Conservation (phyloP, 352 stramenopile species). For the Globisporangium emineosum region DNA sequence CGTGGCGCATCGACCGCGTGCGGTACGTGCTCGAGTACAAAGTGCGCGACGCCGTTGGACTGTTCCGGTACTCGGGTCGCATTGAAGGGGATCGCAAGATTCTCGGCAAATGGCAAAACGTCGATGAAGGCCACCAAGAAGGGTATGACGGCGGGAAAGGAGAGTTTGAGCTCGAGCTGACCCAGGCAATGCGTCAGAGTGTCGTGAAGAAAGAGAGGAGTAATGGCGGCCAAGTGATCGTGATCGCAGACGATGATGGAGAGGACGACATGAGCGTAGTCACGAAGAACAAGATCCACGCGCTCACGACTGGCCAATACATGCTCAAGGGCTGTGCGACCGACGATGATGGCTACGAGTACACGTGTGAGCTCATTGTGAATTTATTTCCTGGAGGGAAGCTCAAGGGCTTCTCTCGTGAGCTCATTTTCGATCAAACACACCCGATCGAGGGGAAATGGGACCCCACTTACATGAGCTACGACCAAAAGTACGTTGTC, state of each 20-base stretch:
- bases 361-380: conserved; percentile 53
- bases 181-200: conserved; percentile 20
- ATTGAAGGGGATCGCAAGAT: conserved; percentile 34
- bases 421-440: conserved; percentile 58
- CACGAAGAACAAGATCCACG: conserved; percentile 20
- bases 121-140: conserved; percentile 42
- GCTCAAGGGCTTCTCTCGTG: conserved; percentile 38
- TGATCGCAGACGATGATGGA: conserved; percentile 25
- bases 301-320: conserved; percentile 55
- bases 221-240: background rate
- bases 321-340: conserved; percentile 54
- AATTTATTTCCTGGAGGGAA: conserved; percentile 34
- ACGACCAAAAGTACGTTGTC: conserved; percentile 61
- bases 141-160: conserved; percentile 55
- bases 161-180: conserved; percentile 52
- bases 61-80: conserved; percentile 59
- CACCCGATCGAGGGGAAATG: conserved; percentile 40
- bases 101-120: conserved; percentile 55
- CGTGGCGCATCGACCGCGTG: conserved; percentile 53
- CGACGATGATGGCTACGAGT: conserved; percentile 72
- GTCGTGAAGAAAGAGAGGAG: background rate
- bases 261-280: conserved; percentile 1
- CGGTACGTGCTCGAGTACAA: conserved; percentile 60
- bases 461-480: conserved; percentile 30
- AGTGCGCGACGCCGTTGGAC: conserved; percentile 58